These are phyloP conservation scores for Physcia stellaris DNA, from an alignment of 495 filamentous ascomycete genomes.

Conservation along the genomic window DNA sequence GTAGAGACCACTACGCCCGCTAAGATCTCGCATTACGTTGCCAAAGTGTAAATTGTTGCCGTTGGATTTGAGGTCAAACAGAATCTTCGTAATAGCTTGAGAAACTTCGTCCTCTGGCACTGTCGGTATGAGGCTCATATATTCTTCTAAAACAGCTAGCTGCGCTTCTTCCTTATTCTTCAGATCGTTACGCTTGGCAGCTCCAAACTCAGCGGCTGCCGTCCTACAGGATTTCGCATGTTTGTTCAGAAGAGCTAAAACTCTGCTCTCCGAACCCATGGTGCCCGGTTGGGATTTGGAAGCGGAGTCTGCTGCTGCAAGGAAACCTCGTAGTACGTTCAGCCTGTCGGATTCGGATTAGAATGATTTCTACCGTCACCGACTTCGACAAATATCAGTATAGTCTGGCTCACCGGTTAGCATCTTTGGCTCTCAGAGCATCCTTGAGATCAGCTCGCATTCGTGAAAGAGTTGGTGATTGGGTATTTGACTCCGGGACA, in stretches of 20 bases:
- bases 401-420: constrained; percentile 24
- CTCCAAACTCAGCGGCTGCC: constrained; percentile 38
- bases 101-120: constrained; percentile 35
- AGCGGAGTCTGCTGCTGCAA: constrained; percentile 49
- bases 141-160: constrained; percentile 40
- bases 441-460: constrained; percentile 44
- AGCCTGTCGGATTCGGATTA: too few relatives aligned
- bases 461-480: background rate
- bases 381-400: background rate
- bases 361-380: constrained; percentile 1
- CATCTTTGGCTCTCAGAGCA: constrained; percentile 50
- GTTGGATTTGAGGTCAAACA: too few relatives aligned
- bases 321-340: constrained; percentile 44
- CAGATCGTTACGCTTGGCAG: constrained; percentile 38
- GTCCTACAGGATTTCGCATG: constrained; percentile 32
- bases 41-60: too few relatives aligned
- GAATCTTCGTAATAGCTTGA: too few relatives aligned
- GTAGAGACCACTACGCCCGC: too few relatives aligned
- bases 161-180: constrained; percentile 45
- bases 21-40: too few relatives aligned
- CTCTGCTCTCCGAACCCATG: constrained; percentile 40
- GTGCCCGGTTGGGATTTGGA: constrained; percentile 46
- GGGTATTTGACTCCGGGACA: background rate
- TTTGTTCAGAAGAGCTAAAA: constrained; percentile 45
- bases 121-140: constrained; percentile 37